Evolutionary conservation across 2,329 filamentous ascomycete genomes (phyloP), one percentile per base, ranked within the genome.

Genomic region (Colletotrichum trifolii): DNA sequence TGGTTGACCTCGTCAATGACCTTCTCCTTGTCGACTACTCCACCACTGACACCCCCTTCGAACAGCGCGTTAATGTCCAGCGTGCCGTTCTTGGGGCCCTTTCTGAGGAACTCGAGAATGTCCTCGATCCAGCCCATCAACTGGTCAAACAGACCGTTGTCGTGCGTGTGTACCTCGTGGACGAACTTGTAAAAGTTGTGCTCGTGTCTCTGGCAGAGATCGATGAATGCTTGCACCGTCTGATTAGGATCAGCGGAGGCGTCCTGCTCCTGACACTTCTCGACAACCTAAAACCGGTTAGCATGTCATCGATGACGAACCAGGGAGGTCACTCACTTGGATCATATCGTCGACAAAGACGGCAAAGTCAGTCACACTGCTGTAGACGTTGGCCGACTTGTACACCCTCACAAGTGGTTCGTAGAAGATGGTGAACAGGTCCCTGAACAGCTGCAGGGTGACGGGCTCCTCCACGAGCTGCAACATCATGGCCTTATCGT

Each of bases 101-200:
- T 90, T 49, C 95, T 89, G 38, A 99, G 82, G 79, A 98, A 99
- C 67, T 96, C 92, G 6, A 99, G 86, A 64, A 99, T 98, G 40
- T 91, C 92, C 79, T 99, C 96, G 49, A 98, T 90, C 96, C 96
- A 98, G 34, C 89, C 89, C 96, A 99, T 99, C 55, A 99, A 86
- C 72, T 96, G 92, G 40, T 94, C 94, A 72, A 99, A 99, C 1
- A 99, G 87, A 1, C 96, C 96, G 68, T 99, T 97, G 76, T 99
- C 96, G 73, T 99, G 95, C 7, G 92, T 89, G 74, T 99, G 96
- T 1, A 99, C 95, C 79, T 99, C 96, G 76, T 99, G 96, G 4
- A 99, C 91, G 76, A 99, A 99, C 77, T 97, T 98, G 85, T 98
- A 99, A 75, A 99, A 95, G 79, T 97, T 97, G 75, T 96, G 89